Conservation (phyloP, 116 monocot species). For the Cymodocea nodosa region DNA sequence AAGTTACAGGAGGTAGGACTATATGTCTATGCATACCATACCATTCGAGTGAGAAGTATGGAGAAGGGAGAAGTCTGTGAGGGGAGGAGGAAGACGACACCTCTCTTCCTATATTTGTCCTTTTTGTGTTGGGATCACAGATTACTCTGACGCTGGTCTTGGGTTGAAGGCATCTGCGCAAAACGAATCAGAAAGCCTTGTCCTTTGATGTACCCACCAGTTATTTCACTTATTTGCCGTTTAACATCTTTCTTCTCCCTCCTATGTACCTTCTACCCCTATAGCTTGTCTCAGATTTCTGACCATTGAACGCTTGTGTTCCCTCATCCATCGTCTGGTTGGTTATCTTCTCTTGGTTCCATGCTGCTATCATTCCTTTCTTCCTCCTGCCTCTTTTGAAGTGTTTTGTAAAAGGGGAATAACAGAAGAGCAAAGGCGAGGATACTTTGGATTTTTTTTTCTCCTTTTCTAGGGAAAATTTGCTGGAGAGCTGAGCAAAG, state of each 20-base stretch:
- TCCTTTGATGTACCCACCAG: not conserved
- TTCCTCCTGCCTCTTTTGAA: not conserved
- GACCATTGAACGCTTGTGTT: not conserved
- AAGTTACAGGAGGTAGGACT: no score
- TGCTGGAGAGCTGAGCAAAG: not conserved
- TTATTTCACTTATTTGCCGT: not conserved
- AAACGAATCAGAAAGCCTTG: not conserved
- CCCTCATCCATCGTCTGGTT: not conserved
- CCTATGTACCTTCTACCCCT: not conserved
- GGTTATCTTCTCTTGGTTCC: not conserved
- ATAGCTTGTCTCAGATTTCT: no score
- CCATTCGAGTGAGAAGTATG: no score
- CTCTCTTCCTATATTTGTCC: not conserved
- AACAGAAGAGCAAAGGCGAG: no score
- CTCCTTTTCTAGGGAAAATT: no score
- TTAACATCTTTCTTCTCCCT: not conserved
- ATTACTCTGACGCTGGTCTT: not conserved
- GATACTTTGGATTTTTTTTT: no score
- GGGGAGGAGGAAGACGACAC: no score
- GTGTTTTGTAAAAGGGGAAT: no score
- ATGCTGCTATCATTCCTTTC: not conserved
- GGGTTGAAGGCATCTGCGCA: not conserved
- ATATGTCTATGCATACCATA: no score
- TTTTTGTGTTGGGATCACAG: not conserved
- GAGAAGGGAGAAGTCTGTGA: no score